A percentile compares a stretch with the other conserved stretches of the same genome.
Conservation (phyloP, 768 basidiomycete genomes). For the Sporobolomyces pararoseus region DNA sequence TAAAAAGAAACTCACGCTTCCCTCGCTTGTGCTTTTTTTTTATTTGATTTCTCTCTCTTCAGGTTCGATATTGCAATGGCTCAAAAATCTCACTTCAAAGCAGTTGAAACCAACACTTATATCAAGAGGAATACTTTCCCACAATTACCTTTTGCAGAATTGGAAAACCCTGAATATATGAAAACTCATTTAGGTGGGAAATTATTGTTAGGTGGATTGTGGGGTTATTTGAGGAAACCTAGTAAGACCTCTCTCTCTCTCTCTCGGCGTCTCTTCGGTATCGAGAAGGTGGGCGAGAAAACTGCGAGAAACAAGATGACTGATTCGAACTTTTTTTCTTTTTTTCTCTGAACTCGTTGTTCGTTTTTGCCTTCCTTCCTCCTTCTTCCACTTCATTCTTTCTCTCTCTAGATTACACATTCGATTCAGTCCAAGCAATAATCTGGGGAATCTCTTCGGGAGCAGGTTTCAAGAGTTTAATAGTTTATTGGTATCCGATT, state of each 20-base stretch:
- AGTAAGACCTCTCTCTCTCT: constrained; percentile 44
- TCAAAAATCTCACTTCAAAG: constrained; percentile 96
- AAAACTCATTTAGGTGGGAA: constrained; percentile 87
- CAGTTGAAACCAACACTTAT: constrained; percentile 61
- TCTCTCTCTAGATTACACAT: constrained; percentile 68
- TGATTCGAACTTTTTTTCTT: too few species aligned
- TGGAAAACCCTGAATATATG: constrained; percentile 83
- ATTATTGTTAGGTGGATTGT: constrained; percentile 87
- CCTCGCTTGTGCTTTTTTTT: neutral
- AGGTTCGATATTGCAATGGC: constrained; percentile 94
- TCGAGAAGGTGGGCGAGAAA: too few species aligned
- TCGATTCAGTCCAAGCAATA: constrained; percentile 59
- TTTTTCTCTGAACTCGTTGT: too few species aligned
- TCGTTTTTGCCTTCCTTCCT: too few species aligned
- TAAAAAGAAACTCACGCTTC: neutral
- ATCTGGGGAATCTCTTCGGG: constrained; percentile 42
- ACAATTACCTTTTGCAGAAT: constrained; percentile 73
- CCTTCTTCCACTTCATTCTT: neutral
- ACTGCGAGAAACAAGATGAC: neutral
- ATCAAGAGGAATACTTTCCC: constrained; percentile 80
- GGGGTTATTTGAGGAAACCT: constrained; percentile 89
- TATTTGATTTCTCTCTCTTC: too few species aligned
- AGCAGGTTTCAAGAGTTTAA: constrained; percentile 53
- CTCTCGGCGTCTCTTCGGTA: neutral
- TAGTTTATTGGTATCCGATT: constrained; percentile 93